phyloP scores from a whole-genome alignment of 257 asterid species.

The Scutellaria minor region DNA sequence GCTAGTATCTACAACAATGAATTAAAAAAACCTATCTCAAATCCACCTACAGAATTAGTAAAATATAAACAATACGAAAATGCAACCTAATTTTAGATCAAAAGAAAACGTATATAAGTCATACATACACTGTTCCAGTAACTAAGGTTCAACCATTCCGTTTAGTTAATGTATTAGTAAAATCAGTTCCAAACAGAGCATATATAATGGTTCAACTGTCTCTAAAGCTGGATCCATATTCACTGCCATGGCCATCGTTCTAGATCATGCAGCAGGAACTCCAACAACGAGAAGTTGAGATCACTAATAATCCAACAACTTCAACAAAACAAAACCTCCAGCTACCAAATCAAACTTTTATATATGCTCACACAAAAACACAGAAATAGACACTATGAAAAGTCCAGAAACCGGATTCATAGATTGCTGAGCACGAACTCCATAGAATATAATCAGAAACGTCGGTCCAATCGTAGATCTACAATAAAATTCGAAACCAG shows the following conservation, averaged over 20 bases:
- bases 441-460: constrained; percentile 20
- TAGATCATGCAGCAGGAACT: not conserved
- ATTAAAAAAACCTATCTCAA: not conserved
- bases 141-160: not conserved
- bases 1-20: not conserved
- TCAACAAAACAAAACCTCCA: not conserved
- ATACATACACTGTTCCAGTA: not conserved
- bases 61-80: not conserved
- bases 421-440: not conserved
- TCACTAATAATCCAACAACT: not conserved
- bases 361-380: not conserved
- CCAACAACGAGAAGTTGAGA: not conserved
- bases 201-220: not conserved
- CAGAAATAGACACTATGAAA: constrained; percentile 3
- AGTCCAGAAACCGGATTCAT: constrained; percentile 6
- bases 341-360: constrained; percentile 7
- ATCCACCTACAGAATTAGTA: constrained; percentile 3
- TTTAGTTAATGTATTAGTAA: constrained; percentile 16
- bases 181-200: not conserved
- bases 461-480: constrained; percentile 32
- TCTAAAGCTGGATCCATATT: not conserved
- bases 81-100: not conserved
- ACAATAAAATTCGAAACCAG: not conserved
- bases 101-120: not conserved
- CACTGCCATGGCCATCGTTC: not conserved